phyloP scores from a whole-genome alignment of 441 rosid species.

The Melianthus villosus region DNA sequence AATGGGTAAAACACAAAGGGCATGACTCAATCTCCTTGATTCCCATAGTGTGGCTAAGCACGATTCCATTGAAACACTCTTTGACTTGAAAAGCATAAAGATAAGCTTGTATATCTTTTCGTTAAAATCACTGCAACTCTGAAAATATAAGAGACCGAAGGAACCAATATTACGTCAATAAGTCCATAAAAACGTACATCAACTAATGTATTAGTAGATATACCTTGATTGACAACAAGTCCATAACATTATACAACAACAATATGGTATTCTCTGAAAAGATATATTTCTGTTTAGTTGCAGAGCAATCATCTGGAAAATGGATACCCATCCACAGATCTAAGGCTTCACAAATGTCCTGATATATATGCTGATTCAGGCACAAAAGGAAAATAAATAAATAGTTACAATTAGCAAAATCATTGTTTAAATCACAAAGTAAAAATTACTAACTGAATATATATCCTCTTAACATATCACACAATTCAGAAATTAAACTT shows the following conservation, averaged over 20 bases:
- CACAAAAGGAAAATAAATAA: constrained; percentile 9
- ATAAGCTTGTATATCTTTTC: constrained; percentile 39
- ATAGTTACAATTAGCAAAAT: constrained; percentile 10
- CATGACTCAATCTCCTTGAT: constrained; percentile 71
- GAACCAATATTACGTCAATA: background rate
- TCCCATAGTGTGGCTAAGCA: constrained; percentile 60
- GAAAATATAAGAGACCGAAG: constrained; percentile 10
- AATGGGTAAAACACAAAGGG: constrained; percentile 66
- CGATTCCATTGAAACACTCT: constrained; percentile 34
- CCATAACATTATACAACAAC: constrained; percentile 43
- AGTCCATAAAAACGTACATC: constrained; percentile 6
- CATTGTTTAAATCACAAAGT: constrained; percentile 1
- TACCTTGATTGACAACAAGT: constrained; percentile 69
- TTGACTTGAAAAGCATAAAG: constrained; percentile 31
- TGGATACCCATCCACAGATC: constrained; percentile 39
- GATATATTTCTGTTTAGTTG: constrained; percentile 17
- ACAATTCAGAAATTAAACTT: constrained; percentile 20
- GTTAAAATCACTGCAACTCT: constrained; percentile 53
- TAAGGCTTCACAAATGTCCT: constrained; percentile 45
- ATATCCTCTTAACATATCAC: constrained; percentile 4
- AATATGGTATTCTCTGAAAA: constrained; percentile 28
- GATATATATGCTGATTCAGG: constrained; percentile 36
- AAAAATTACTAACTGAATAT: background rate
- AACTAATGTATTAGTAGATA: constrained; percentile 6
- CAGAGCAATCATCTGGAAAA: constrained; percentile 17